Evolutionary conservation across 2,329 filamentous ascomycete species (phyloP), one percentile per base, ranked within the genome.

Genomic region (Fusarium austroafricanum): DNA sequence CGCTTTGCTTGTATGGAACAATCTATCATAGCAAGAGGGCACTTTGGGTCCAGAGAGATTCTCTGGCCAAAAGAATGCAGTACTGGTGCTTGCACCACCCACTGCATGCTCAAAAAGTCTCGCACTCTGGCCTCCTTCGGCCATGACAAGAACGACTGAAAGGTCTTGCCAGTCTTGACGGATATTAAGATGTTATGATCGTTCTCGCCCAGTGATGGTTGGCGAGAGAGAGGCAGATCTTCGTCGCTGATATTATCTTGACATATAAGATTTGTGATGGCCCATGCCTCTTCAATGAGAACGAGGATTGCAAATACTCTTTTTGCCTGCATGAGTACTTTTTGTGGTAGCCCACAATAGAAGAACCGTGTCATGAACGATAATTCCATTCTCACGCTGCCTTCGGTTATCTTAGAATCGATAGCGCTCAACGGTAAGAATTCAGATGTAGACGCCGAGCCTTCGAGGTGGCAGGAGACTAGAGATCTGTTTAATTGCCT

Each of bases 71-170:
- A 17, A 6, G 15, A 6, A 2, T 43, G 33, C n/a, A 70, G 44
- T 4, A 70, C 40, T 5, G 67, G 67, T 2, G 65, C 45, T 17
- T 60, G 65, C 9, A 69, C 65, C 1, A 55, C n/a, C 67, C 67
- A 70, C 17, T 70, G 67, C 6, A 31, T 50, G 1, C 31, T 40
- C 4, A 69, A 45, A 51, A 69, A 70, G 4, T 28, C 35, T 20
- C 26, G 28, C 14, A 69, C 42, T 15, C 28, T 45, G 2, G 20
- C 40, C 20, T 53, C 37, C 6, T 53, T 40, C 0, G 37, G 18
- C 55, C 62, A 70, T 3, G 11, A 26, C 0, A 26, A 45, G 20
- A 55, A 60, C 2, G 55, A 69, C 1, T 10, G 7, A 3, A 60
- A 66, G 2, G 6, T 17, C 10, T 55, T 61, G 3, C 20, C 46